These are phyloP conservation scores for Liquidambar formosana DNA, from an alignment of 164 flowering plant genomes.

Conservation along the genomic window DNA sequence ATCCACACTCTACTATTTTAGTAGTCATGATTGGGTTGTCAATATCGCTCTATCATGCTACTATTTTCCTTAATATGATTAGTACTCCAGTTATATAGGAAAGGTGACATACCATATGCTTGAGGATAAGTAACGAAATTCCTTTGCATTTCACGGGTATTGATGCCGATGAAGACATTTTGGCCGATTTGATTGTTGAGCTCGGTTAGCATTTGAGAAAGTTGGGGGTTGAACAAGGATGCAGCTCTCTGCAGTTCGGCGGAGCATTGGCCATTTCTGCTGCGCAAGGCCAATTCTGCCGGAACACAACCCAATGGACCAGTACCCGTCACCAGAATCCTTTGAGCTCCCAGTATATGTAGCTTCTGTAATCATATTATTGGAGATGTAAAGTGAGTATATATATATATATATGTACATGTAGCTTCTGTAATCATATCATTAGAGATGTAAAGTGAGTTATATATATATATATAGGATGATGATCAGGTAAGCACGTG, in stretches of 20 bases:
- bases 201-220: background rate
- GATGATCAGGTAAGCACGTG: too few relatives aligned
- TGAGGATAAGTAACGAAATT: slow-evolving; percentile 7
- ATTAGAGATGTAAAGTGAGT: too few relatives aligned
- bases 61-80: too few relatives aligned
- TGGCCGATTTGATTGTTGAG: slow-evolving; percentile 5
- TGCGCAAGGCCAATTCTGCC: slow-evolving; percentile 7
- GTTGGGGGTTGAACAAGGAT: slow-evolving; percentile 15
- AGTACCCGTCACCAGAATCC: slow-evolving; percentile 8
- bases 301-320: slow-evolving; percentile 12
- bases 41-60: too few relatives aligned
- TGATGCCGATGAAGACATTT: background rate
- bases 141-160: slow-evolving; percentile 6
- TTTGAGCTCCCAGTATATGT: slow-evolving; percentile 4
- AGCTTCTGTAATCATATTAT: slow-evolving; percentile 4
- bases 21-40: too few relatives aligned
- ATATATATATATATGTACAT: too few relatives aligned
- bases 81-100: too few relatives aligned
- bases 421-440: too few relatives aligned
- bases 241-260: slow-evolving; percentile 3
- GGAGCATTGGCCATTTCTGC: slow-evolving; percentile 8
- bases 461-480: too few relatives aligned
- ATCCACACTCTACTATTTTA: too few relatives aligned
- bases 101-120: background rate
- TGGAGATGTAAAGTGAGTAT: background rate